Percentiles rank a stretch among this genome's conserved stretches.
Conservation (phyloP, 805 yeast species). For the Millerozyma acaciae region DNA sequence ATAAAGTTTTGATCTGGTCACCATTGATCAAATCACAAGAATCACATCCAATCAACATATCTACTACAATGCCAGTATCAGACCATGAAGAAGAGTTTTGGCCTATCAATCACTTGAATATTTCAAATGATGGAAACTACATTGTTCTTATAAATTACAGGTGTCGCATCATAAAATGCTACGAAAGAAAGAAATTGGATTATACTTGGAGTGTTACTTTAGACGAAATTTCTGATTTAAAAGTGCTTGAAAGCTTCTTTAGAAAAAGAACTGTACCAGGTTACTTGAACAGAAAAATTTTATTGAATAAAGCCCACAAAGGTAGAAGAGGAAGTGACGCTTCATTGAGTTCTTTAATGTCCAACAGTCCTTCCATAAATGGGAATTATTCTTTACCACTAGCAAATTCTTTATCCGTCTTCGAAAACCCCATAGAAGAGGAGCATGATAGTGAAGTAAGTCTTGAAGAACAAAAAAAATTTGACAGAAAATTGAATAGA, state of each 20-base stretch:
- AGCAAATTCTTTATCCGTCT: not conserved
- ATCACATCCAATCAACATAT: constrained; percentile 20
- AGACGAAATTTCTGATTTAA: constrained; percentile 26
- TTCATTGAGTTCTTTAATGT: constrained; percentile 18
- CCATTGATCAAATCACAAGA: constrained; percentile 40
- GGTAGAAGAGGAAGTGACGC: constrained; percentile 32
- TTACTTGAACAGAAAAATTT: constrained; percentile 32
- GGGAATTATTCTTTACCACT: constrained; percentile 34
- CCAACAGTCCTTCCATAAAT: constrained; percentile 19
- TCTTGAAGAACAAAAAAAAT: constrained; percentile 9
- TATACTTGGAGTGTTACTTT: constrained; percentile 55
- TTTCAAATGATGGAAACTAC: constrained; percentile 57
- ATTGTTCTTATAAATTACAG: constrained; percentile 51
- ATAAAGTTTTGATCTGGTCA: constrained; percentile 69
- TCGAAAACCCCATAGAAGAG: constrained; percentile 9
- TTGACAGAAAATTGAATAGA: constrained; percentile 15
- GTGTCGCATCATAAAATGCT: constrained; percentile 53
- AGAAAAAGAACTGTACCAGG: constrained; percentile 53
- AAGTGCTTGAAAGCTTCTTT: constrained; percentile 57
- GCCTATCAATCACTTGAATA: constrained; percentile 58
- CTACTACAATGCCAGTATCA: constrained; percentile 46
- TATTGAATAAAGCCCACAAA: constrained; percentile 17
- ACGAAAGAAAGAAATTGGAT: constrained; percentile 50
- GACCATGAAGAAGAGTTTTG: constrained; percentile 46
- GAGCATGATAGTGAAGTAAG: constrained; percentile 4